A percentile compares a stretch with the other conserved stretches of the same genome.
Evolutionary conservation across 495 filamentous ascomycete species (phyloP).

Genomic region (Zalerion maritima): DNA sequence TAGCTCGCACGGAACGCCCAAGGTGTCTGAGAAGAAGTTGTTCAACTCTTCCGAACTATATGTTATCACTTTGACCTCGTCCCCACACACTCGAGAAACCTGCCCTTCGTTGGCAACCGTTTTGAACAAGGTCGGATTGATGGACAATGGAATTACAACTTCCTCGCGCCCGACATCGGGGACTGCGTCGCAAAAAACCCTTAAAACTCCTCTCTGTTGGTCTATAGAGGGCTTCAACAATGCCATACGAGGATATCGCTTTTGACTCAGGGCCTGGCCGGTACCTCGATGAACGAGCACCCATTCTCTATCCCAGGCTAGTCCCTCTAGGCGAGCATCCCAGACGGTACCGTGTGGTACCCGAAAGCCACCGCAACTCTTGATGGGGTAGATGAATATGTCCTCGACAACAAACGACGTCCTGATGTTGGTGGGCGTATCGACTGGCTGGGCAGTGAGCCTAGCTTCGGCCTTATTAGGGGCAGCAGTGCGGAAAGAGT

Average conservation of each 20-base stretch:
- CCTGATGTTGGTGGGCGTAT: too few species aligned
- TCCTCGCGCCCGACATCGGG: conserved; percentile 19
- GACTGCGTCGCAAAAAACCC: conserved; percentile 36
- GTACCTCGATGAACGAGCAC: conserved; percentile 77
- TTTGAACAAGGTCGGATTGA: conserved; percentile 37
- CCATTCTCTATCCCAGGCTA: conserved; percentile 92
- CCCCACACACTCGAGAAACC: conserved; percentile 62
- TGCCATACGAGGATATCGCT: conserved; percentile 70
- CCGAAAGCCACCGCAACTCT: conserved; percentile 69
- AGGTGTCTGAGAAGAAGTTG: conserved; percentile 54
- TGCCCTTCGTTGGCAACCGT: conserved; percentile 13
- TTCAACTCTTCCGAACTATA: conserved; percentile 52
- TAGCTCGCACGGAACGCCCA: conserved; percentile 65
- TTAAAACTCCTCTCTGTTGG: conserved; percentile 32
- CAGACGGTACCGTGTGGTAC: conserved; percentile 50
- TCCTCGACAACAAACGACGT: conserved; percentile 43
- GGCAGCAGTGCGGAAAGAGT: conserved; percentile 73
- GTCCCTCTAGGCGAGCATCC: conserved; percentile 62
- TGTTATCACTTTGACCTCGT: conserved; percentile 49
- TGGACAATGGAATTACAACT: conserved; percentile 49
- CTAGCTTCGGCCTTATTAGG: too few species aligned
- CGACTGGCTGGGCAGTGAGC: too few species aligned
- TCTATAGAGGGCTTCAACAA: conserved; percentile 59
- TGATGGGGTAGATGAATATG: conserved; percentile 68
- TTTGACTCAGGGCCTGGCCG: conserved; percentile 63